Percentiles rank a stretch among this genome's conserved stretches.
Conservation (phyloP, 352 stramenopile species). For the Phytophthora citrophthora region DNA sequence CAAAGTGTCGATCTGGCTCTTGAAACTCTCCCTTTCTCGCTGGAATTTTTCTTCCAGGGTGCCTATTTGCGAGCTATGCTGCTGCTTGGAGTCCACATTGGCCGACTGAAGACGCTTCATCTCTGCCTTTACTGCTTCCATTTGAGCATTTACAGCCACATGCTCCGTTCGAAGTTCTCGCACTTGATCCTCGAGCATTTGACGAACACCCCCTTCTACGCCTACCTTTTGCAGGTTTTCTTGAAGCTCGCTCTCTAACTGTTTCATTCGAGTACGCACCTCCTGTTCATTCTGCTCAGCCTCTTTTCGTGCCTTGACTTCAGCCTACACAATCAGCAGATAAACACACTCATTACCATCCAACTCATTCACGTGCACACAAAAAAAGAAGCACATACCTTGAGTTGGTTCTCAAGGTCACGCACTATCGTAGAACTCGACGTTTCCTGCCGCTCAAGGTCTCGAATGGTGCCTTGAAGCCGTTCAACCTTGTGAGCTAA, state of each 20-base stretch:
- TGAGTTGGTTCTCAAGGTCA: conserved; percentile 57
- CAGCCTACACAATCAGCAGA: conserved; percentile 19
- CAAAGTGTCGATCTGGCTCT: conserved; percentile 59
- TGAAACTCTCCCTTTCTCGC: conserved; percentile 42
- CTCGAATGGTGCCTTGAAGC: conserved; percentile 55
- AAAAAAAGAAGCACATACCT: conserved; percentile 34
- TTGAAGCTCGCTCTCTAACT: conserved; percentile 58
- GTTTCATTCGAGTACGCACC: conserved; percentile 46
- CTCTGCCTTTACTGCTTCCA: conserved; percentile 77
- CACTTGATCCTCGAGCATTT: conserved; percentile 77
- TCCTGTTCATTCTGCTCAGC: conserved; percentile 45
- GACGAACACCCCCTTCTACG: conserved; percentile 65
- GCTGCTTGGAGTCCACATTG: conserved; percentile 51
- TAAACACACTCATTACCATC: conserved; percentile 7
- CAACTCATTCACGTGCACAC: background rate
- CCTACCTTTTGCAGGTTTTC: conserved; percentile 59
- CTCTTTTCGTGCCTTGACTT: conserved; percentile 34
- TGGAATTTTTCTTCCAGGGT: conserved; percentile 47
- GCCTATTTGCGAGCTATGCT: conserved; percentile 38
- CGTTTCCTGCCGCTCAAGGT: conserved; percentile 60
- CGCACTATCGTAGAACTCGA: conserved; percentile 47
- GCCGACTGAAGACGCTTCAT: conserved; percentile 58
- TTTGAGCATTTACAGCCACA: conserved; percentile 80
- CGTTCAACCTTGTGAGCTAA: conserved; percentile 64
- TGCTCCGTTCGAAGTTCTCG: conserved; percentile 77